These are phyloP conservation scores for Linnemannia zychae DNA, from an alignment of 192 early-diverging fungal species.

Conservation along the genomic window DNA sequence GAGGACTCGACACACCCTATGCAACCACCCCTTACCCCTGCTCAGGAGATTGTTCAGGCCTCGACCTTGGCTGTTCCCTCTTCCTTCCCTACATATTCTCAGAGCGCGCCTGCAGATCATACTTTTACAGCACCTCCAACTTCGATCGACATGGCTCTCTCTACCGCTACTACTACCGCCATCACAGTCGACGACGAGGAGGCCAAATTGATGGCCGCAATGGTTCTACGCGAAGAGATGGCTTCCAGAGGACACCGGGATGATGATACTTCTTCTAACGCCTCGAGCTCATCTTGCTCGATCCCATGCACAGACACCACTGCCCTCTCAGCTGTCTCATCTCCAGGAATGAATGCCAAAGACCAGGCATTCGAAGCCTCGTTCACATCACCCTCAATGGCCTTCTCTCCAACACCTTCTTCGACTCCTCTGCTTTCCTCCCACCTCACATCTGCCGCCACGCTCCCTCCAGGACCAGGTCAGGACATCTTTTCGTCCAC, in stretches of 20 bases:
- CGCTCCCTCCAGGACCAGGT: neutral
- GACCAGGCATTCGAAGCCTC: constrained; percentile 32
- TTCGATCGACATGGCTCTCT: neutral
- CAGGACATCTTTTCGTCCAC: constrained; percentile 1
- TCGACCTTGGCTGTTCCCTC: neutral
- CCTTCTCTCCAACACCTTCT: constrained; percentile 9
- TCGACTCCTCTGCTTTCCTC: neutral
- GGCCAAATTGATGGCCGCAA: constrained; percentile 25
- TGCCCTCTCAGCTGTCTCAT: constrained; percentile 28
- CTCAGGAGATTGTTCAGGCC: constrained; percentile 29
- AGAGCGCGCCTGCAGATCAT: constrained; percentile 22
- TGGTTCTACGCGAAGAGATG: constrained; percentile 30
- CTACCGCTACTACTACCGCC: neutral
- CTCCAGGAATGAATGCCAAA: constrained; percentile 40
- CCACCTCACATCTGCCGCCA: neutral
- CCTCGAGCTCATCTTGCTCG: constrained; percentile 22
- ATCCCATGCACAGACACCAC: constrained; percentile 38
- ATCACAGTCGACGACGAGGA: constrained; percentile 22
- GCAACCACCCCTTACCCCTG: constrained; percentile 25
- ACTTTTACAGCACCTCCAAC: neutral
- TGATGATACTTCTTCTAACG: constrained; percentile 36
- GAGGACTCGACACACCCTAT: constrained; percentile 11
- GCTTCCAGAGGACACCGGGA: constrained; percentile 5
- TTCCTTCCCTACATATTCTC: neutral
- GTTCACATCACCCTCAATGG: constrained; percentile 41